Evolutionary conservation across 257 asterid genomes (phyloP).

Genomic region (Cinchona pubescens): DNA sequence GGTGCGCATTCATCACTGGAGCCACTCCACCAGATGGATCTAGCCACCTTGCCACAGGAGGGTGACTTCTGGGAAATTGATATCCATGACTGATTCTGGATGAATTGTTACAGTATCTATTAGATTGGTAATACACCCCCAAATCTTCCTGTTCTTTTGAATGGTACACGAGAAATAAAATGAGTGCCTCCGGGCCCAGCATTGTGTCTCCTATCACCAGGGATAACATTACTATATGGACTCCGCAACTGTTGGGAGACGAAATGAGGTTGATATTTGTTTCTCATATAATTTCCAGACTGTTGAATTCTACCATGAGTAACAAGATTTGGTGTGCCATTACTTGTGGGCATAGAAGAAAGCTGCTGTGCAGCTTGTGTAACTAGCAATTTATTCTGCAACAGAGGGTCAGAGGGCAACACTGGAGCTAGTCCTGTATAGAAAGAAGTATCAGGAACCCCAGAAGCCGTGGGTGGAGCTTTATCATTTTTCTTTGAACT

Average conservation of each 20-base stretch:
- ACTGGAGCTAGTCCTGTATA: slow-evolving; percentile 15
- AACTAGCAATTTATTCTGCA: slow-evolving; percentile 27
- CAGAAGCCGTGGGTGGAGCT: slow-evolving; percentile 20
- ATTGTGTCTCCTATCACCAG: slow-evolving; percentile 28
- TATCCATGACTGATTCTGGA: slow-evolving; percentile 7
- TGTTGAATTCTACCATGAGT: slow-evolving; percentile 29
- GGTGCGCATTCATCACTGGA: slow-evolving; percentile 16
- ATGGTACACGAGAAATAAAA: slow-evolving; percentile 22
- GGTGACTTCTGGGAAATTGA: slow-evolving; percentile 25
- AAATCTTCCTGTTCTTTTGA: slow-evolving; percentile 31
- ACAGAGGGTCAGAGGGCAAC: slow-evolving; percentile 18
- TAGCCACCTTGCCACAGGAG: slow-evolving; percentile 26
- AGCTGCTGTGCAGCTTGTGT: slow-evolving; percentile 24
- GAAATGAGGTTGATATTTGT: slow-evolving; percentile 24
- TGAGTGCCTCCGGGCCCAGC: slow-evolving; percentile 31
- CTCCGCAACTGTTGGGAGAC: slow-evolving; percentile 26
- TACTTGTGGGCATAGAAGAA: slow-evolving; percentile 31
- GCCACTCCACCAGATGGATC: slow-evolving; percentile 16
- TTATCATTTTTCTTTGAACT: slow-evolving; percentile 35
- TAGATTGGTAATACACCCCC: slow-evolving; percentile 24
- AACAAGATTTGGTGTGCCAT: slow-evolving; percentile 17
- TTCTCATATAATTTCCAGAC: slow-evolving; percentile 27
- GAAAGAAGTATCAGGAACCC: slow-evolving; percentile 16
- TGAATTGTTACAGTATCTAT: slow-evolving; percentile 20
- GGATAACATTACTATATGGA: slow-evolving; percentile 18